phyloP scores from a whole-genome alignment of 305 asterid species.

The Striga hermonthica region DNA sequence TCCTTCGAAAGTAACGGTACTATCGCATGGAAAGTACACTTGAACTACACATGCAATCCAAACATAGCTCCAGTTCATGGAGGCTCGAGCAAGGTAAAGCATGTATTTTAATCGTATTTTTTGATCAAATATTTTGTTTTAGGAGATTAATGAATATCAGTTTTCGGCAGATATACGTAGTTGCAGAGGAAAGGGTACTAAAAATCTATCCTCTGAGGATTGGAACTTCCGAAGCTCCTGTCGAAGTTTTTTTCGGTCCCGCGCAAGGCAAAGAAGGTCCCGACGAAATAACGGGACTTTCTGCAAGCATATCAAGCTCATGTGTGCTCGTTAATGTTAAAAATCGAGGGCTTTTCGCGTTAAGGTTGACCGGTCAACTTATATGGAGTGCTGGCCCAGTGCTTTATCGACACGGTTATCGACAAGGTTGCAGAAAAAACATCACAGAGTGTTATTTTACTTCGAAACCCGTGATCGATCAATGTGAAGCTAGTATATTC shows the following conservation, averaged over 20 bases:
- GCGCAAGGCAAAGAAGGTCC: slow-evolving; percentile 37
- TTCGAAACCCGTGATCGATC: slow-evolving; percentile 81
- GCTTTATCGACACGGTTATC: slow-evolving; percentile 72
- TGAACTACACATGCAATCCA: slow-evolving; percentile 56
- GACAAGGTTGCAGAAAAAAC: slow-evolving; percentile 79
- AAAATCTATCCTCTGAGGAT: slow-evolving; percentile 49
- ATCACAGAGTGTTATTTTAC: slow-evolving; percentile 62
- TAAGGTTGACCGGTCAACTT: slow-evolving; percentile 55
- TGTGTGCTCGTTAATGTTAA: slow-evolving; percentile 57
- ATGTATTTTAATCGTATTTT: slow-evolving; percentile 14
- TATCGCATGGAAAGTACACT: slow-evolving; percentile 58
- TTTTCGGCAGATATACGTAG: slow-evolving; percentile 75
- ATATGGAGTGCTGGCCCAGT: slow-evolving; percentile 89
- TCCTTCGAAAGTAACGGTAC: slow-evolving; percentile 78
- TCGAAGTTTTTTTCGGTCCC: slow-evolving; percentile 66
- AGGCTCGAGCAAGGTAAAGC: slow-evolving; percentile 67
- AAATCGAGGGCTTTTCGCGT: slow-evolving; percentile 71
- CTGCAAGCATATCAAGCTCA: slow-evolving; percentile 69
- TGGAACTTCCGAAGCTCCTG: slow-evolving; percentile 48
- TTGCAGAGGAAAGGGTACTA: slow-evolving; percentile 78
- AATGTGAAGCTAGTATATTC: slow-evolving; percentile 85
- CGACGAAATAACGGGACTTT: slow-evolving; percentile 69
- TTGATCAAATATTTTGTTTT: neutral
- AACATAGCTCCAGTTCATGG: slow-evolving; percentile 66
- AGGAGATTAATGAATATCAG: slow-evolving; percentile 17